Evolutionary conservation across 2,329 filamentous ascomycete species (phyloP).

Genomic region (Aspergillus luchuensis): DNA sequence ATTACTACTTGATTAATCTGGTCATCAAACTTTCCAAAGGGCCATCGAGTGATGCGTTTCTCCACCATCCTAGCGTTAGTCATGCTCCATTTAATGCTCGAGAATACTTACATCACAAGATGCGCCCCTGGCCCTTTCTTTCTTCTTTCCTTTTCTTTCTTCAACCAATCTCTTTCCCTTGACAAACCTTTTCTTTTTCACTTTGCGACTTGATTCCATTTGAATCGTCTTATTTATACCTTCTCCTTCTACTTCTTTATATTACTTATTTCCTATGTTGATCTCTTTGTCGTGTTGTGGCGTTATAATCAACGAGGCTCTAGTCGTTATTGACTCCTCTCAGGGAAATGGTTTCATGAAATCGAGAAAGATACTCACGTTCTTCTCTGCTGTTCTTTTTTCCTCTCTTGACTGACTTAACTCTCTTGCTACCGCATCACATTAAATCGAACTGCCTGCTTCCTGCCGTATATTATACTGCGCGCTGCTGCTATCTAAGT

Average conservation of each 20-base stretch:
- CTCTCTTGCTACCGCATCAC: not conserved
- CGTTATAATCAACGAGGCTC: conserved; percentile 17
- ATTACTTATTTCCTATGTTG: conserved; percentile 16
- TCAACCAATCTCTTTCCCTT: not conserved
- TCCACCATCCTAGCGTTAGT: conserved; percentile 17
- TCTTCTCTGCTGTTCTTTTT: conserved; percentile 6
- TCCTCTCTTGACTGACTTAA: conserved; percentile 6
- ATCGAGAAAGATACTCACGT: conserved; percentile 17
- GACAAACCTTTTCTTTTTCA: conserved; percentile 20
- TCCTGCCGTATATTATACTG: not conserved
- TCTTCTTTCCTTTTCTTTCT: conserved; percentile 1
- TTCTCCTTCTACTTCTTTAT: conserved; percentile 25
- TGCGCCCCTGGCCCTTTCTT: conserved; percentile 8
- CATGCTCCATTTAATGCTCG: conserved; percentile 18
- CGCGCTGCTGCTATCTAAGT: not conserved
- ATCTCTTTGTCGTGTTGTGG: conserved; percentile 18
- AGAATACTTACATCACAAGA: conserved; percentile 11
- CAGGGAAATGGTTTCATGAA: conserved; percentile 24
- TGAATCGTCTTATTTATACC: conserved; percentile 18
- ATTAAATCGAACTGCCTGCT: conserved; percentile 2
- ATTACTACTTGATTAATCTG: conserved; percentile 30
- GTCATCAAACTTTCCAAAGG: conserved; percentile 13
- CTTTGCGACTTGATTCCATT: not conserved
- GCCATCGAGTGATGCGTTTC: conserved; percentile 11
- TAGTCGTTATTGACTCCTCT: conserved; percentile 15